Evolutionary conservation across 768 basidiomycete species (phyloP).

Genomic region (Suillus alpinus): DNA sequence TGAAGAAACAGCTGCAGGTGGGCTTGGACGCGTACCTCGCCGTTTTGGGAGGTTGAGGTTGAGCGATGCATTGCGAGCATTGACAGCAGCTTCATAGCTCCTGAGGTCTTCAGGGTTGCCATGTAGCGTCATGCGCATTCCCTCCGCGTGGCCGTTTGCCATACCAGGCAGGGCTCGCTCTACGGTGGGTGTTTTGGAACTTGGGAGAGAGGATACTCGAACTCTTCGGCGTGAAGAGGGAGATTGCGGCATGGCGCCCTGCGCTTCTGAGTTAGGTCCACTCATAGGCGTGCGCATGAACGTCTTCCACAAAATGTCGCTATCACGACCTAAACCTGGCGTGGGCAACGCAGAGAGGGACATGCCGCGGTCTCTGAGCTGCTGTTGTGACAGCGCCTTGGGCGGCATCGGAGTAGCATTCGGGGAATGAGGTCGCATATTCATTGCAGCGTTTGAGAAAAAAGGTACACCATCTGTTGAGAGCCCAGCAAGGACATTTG

Average conservation of each 20-base stretch:
- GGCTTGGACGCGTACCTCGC: slow-evolving; percentile 25
- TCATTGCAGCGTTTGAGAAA: slow-evolving; percentile 40
- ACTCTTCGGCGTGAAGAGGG: slow-evolving; percentile 38
- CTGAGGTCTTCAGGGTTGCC: slow-evolving; percentile 58
- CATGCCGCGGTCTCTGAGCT: slow-evolving; percentile 21
- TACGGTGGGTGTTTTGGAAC: slow-evolving; percentile 59
- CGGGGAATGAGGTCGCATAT: slow-evolving; percentile 35
- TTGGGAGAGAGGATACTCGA: slow-evolving; percentile 67
- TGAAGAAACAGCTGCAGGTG: slow-evolving; percentile 11
- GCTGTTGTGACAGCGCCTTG: slow-evolving; percentile 19
- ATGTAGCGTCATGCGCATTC: slow-evolving; percentile 41
- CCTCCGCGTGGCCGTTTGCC: slow-evolving; percentile 19
- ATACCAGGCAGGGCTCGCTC: slow-evolving; percentile 20
- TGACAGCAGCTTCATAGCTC: slow-evolving; percentile 72
- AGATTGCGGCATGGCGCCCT: slow-evolving; percentile 24
- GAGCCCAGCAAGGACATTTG: slow-evolving; percentile 62
- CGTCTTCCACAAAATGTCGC: slow-evolving; percentile 68
- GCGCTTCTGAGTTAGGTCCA: slow-evolving; percentile 27
- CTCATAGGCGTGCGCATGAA: slow-evolving; percentile 68
- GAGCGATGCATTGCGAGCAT: slow-evolving; percentile 63
- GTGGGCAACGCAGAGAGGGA: slow-evolving; percentile 30
- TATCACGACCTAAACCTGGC: slow-evolving; percentile 31
- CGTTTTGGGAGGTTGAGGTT: slow-evolving; percentile 52
- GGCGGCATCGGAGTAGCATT: slow-evolving; percentile 48
- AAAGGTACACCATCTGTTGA: slow-evolving; percentile 59